Evolutionary conservation across 2,329 filamentous ascomycete species (phyloP).

Genomic region (Chalaropsis ovoidea): DNA sequence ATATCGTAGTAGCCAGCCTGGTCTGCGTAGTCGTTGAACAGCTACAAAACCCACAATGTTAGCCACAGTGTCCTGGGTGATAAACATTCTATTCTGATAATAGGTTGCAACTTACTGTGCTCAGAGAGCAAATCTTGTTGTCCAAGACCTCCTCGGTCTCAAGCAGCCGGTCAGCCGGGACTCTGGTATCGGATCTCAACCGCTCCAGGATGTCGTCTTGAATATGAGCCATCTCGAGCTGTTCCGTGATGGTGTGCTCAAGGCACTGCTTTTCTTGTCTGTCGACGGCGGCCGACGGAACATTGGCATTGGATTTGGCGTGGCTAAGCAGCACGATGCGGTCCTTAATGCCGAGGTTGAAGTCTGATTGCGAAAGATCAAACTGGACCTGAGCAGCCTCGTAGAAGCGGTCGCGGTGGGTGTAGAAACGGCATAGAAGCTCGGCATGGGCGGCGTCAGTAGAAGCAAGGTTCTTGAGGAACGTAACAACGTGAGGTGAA

Average conservation of each 20-base stretch:
- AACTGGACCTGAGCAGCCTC: constrained; percentile 81
- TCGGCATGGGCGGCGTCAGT: constrained; percentile 72
- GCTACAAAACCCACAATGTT: constrained; percentile 38
- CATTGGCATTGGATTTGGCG: constrained; percentile 86
- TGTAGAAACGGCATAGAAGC: constrained; percentile 85
- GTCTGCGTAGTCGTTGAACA: constrained; percentile 90
- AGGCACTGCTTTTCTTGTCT: constrained; percentile 76
- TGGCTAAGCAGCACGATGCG: constrained; percentile 82
- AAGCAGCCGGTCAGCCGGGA: constrained; percentile 51
- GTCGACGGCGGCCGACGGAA: constrained; percentile 63
- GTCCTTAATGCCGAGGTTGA: constrained; percentile 67
- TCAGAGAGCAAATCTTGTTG: constrained; percentile 66
- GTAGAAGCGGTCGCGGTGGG: constrained; percentile 71
- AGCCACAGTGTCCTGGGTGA: neutral
- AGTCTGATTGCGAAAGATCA: constrained; percentile 71
- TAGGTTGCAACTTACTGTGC: constrained; percentile 49
- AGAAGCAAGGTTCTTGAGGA: constrained; percentile 65
- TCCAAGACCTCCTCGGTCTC: constrained; percentile 61
- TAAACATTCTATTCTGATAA: neutral
- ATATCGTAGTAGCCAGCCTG: constrained; percentile 89
- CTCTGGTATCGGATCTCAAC: constrained; percentile 60
- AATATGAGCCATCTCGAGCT: constrained; percentile 87
- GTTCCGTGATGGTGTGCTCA: constrained; percentile 70
- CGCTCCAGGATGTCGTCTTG: constrained; percentile 83
- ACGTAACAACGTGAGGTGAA: constrained; percentile 76